Evolutionary conservation across 164 flowering plant genomes (phyloP).

Genomic region (Liriodendron chinense): DNA sequence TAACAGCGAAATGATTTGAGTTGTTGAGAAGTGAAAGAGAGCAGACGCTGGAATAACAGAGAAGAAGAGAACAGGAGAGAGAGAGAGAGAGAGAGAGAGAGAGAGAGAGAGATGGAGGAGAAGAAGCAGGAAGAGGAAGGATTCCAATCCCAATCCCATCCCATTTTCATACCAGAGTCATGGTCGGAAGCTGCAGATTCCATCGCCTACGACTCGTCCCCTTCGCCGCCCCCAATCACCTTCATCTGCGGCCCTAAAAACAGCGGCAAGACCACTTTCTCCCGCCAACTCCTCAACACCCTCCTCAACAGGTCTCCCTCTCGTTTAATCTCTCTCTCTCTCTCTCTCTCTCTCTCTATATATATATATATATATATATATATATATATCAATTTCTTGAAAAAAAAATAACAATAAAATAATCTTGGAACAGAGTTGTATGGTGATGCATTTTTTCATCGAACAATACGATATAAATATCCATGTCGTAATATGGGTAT

Average conservation of each 20-base stretch:
- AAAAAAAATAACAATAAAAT: too few species aligned
- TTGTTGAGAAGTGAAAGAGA: too few species aligned
- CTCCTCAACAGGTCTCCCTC: constrained; percentile 50
- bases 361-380: too few species aligned
- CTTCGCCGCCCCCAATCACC: constrained; percentile 44
- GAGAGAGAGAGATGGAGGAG: constrained; percentile 1
- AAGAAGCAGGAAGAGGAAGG: background rate
- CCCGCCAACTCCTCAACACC: constrained; percentile 73
- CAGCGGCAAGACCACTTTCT: constrained; percentile 84
- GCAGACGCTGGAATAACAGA: background rate
- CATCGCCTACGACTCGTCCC: constrained; percentile 41
- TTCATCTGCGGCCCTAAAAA: constrained; percentile 84
- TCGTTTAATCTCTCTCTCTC: background rate
- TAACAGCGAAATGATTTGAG: background rate
- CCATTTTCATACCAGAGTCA: constrained; percentile 47
- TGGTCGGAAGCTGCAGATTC: constrained; percentile 69
- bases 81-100: constrained; percentile 10
- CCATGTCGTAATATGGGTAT: too few species aligned
- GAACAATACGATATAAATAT: too few species aligned
- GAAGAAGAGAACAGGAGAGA: background rate
- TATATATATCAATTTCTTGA: too few species aligned
- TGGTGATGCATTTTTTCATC: too few species aligned
- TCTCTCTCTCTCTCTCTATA: background rate
- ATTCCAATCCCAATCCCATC: constrained; percentile 9
- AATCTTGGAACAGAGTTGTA: too few species aligned